Evolutionary conservation across 345 rosid genomes (phyloP).

Genomic region (Hypericum androsaemum): DNA sequence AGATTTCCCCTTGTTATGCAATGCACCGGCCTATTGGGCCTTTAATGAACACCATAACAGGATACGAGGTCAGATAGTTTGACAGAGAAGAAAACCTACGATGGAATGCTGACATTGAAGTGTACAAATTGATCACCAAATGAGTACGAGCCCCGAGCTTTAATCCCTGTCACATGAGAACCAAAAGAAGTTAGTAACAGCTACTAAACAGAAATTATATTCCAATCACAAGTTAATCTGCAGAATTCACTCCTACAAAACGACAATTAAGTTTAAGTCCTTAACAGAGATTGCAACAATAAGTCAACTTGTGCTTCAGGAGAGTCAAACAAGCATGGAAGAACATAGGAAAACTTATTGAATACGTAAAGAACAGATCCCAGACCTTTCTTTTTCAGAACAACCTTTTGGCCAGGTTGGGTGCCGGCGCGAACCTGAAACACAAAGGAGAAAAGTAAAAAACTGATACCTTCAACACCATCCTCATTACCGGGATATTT

Average conservation of each 20-base stretch:
- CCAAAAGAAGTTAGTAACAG: not conserved
- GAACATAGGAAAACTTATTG: too few species aligned
- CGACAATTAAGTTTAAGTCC: not conserved
- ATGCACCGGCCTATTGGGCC: not conserved
- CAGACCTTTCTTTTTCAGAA: constrained; percentile 82
- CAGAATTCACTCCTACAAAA: constrained; percentile 1
- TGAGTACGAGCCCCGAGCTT: constrained; percentile 57
- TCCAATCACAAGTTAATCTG: not conserved
- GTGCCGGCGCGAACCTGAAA: constrained; percentile 88
- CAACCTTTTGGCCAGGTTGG: constrained; percentile 98
- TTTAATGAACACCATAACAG: too few species aligned
- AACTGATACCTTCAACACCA: not conserved
- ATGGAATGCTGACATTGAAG: constrained; percentile 83
- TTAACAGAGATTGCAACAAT: too few species aligned
- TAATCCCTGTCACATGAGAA: constrained; percentile 47
- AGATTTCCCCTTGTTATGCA: not conserved
- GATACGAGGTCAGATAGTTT: not conserved
- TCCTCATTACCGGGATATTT: not conserved
- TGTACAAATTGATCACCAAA: constrained; percentile 92
- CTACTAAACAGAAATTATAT: not conserved
- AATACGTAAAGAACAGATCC: too few species aligned
- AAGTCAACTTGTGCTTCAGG: too few species aligned
- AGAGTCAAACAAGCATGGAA: too few species aligned
- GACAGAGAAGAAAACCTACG: constrained; percentile 33
- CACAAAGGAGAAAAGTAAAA: not conserved